Base-by-base conservation (phyloP, 176 grass and related monocot species). In the Carex scoparia region DNA sequence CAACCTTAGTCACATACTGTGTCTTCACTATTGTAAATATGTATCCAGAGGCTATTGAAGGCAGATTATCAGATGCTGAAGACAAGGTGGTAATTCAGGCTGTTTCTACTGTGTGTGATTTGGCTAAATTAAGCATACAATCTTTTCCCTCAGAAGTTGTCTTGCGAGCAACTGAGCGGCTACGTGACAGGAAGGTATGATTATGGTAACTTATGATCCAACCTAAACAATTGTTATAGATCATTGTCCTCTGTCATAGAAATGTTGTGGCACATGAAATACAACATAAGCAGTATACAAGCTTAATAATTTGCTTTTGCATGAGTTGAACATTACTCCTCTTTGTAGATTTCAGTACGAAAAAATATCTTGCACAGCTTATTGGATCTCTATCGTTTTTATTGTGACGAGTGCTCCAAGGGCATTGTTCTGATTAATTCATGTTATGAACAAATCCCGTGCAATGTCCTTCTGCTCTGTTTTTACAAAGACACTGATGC, bases 61-160 rank as follows among this genome's bases (percentile, higher is more conserved):
- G 86, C 66, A 93, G 95, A 86, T 75, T 98, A 87, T 71, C 94
- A 69, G 95, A 98, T 90, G 89, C 88, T 89, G 95, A 98, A 86
- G 95, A 95, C 65, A 98, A 98, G 91, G 96, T 92, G 81, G 92
- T 91, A 90, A 87, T 89, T 62, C 86, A 88, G 89, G 96, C 93
- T 89, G 96, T 94, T 78, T 62, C 90, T 83, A 84, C 89, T 86
- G 88, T 98, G 10, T 98, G 91, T 85, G 89, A 98, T 83, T 79
- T 95, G 85, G 93, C 93, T 85, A 95, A 94, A 85, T 89, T 92
- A 86, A 90, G 90, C 89, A 70, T 89, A 84, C 81, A 63, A 31
- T 87, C 72, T 38, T 94, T 93, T 89, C 93, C 93, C 64, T 77
- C 93, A 81, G 87, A 98, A 84, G 49, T 93, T 44, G 77, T 98